phyloP scores from a whole-genome alignment of 163 green algal genomes.

The Coccomyxa subellipsoidea region DNA sequence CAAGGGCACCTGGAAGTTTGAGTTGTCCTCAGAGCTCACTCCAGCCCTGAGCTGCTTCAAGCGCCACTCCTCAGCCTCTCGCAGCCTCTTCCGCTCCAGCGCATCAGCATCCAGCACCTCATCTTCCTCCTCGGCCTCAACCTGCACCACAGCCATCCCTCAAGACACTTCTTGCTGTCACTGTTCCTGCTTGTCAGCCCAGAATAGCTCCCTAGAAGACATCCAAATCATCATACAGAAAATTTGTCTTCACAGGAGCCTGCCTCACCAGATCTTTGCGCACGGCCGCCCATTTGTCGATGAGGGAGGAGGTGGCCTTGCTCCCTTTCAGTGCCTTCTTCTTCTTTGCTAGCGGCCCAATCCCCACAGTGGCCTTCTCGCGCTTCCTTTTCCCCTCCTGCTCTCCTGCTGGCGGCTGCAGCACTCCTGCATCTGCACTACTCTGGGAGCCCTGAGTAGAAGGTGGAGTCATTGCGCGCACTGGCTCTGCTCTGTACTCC shows the following conservation, averaged over 20 bases:
- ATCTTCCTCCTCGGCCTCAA: slow-evolving; percentile 35
- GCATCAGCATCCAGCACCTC: slow-evolving; percentile 22
- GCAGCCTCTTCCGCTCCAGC: slow-evolving; percentile 23
- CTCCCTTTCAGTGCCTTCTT: slow-evolving; percentile 33
- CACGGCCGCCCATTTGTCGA: slow-evolving; percentile 62
- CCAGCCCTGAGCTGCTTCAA: slow-evolving; percentile 44
- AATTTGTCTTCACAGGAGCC: not conserved
- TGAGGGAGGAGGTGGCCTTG: slow-evolving; percentile 32
- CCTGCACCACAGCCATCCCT: slow-evolving; percentile 31
- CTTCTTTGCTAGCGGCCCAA: slow-evolving; percentile 15
- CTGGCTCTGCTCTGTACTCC: slow-evolving; percentile 38
- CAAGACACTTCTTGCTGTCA: no score
- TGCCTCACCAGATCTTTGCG: slow-evolving; percentile 31
- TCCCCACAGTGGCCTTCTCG: slow-evolving; percentile 16
- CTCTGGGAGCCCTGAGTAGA: not conserved
- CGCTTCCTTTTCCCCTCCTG: slow-evolving; percentile 13
- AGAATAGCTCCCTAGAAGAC: no score
- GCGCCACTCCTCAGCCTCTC: slow-evolving; percentile 48
- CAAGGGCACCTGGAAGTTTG: slow-evolving; percentile 63
- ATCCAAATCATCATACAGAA: no score
- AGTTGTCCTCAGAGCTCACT: slow-evolving; percentile 43
- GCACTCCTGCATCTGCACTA: not conserved
- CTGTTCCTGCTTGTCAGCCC: no score
- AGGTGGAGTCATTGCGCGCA: not conserved
- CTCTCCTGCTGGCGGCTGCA: not conserved